Evolutionary conservation across 768 basidiomycete genomes (phyloP), one percentile per base, ranked within the genome.

Genomic region (Collybia mongolica): DNA sequence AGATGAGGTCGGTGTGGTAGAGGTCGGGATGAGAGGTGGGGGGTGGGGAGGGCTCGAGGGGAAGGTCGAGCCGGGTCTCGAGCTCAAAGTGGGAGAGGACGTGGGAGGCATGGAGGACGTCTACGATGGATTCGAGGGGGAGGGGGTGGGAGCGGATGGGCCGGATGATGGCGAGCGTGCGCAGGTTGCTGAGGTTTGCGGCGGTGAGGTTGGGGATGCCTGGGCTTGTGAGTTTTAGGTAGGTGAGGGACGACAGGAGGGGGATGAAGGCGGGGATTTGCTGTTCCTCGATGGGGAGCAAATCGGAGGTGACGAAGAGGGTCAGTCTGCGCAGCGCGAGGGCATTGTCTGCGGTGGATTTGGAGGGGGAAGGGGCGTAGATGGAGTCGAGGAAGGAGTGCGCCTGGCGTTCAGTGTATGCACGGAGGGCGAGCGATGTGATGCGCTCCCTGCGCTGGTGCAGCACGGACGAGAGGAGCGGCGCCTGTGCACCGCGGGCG

Each of bases 101-200:
- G 0, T 60, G 60, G 5, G 65, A 48, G 20, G 41, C 39, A 35
- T 49, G 49, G 5, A 65, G 37, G 26, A 60, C 55, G 8, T 54
- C 52, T 15, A 61, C 19, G 40, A 66, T 52, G n/a, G 52, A 47
- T 6, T 48, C 39, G 6, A 59, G 48, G 3, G 53, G 42, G n/a
- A 69, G 17, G 6, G 67, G 67, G 17, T 49, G n/a, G 1, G 64
- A 55, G 0, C 61, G 43, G 5, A 66, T 54, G 0, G 63, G 62
- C 37, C 65, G 60, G 3, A 58, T 41, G 29, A 66, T 46, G 32
- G 55, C 49, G 26, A 68, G 54, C 18, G 48, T 36, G 38, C 46
- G 52, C 23, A 67, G 55, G 22, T 41, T 45, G 39, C 22, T 39
- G 17, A 61, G 52, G 43, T 57, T 53, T 37, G 58, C 45, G 39